phyloP scores from a whole-genome alignment of 352 stramenopile species.

The Globisporangium nodosum region DNA sequence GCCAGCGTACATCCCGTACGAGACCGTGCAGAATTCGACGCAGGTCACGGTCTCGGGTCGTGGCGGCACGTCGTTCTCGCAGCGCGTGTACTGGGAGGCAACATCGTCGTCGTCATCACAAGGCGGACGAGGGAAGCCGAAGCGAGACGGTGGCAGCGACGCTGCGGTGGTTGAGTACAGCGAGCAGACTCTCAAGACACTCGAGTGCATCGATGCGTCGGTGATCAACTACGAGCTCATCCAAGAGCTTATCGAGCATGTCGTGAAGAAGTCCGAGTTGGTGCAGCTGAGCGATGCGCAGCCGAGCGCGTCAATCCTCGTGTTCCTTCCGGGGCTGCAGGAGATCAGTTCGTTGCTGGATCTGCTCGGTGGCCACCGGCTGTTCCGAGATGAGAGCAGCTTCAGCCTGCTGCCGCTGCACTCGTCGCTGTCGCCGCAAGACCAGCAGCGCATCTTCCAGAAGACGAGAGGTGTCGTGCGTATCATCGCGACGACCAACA shows the following conservation, averaged over 20 bases:
- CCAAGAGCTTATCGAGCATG: slow-evolving; percentile 80
- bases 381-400: slow-evolving; percentile 38
- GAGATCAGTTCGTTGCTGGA: slow-evolving; percentile 91
- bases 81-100: slow-evolving; percentile 53
- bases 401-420: slow-evolving; percentile 90
- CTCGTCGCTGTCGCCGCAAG: slow-evolving; percentile 88
- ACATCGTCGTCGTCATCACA: slow-evolving; percentile 13
- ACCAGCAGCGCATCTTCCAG: slow-evolving; percentile 93
- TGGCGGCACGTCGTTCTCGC: slow-evolving; percentile 51
- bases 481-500: slow-evolving; percentile 96
- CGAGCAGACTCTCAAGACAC: slow-evolving; percentile 76
- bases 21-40: slow-evolving; percentile 30
- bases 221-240: slow-evolving; percentile 96
- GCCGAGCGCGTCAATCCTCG: slow-evolving; percentile 84
- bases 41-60: slow-evolving; percentile 60
- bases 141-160: slow-evolving; percentile 6
- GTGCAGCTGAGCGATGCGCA: slow-evolving; percentile 15
- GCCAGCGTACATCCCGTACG: slow-evolving; percentile 32
- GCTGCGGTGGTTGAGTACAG: slow-evolving; percentile 50
- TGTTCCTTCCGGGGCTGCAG: slow-evolving; percentile 93
- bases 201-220: slow-evolving; percentile 83
- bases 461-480: slow-evolving; percentile 63
- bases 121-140: slow-evolving; percentile 24
- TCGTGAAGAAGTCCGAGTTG: slow-evolving; percentile 52
- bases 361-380: slow-evolving; percentile 48